Evolutionary conservation across 2,329 filamentous ascomycete species (phyloP).

Genomic region (Aspergillus floridensis): DNA sequence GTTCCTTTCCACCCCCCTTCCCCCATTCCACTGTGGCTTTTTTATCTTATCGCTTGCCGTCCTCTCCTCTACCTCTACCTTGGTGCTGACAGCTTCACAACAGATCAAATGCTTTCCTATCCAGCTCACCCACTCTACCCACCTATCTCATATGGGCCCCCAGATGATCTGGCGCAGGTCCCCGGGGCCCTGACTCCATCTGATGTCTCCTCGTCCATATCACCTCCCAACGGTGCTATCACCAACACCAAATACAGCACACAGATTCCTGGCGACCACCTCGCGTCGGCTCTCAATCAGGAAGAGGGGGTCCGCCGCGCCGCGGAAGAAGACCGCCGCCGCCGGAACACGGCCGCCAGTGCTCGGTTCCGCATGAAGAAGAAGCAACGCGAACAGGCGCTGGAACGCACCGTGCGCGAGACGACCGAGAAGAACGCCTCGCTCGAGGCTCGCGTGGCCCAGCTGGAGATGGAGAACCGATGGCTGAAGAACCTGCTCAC

Average conservation of each 20-base stretch:
- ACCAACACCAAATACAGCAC: constrained; percentile 43
- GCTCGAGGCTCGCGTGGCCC: constrained; percentile 69
- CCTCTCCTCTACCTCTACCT: constrained; percentile 36
- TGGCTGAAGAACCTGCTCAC: constrained; percentile 78
- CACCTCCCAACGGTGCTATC: constrained; percentile 40
- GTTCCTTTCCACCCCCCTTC: constrained; percentile 4
- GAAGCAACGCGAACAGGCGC: constrained; percentile 87
- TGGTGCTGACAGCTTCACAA: constrained; percentile 37
- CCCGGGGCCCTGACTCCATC: constrained; percentile 40
- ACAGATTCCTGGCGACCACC: constrained; percentile 36
- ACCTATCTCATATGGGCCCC: constrained; percentile 35
- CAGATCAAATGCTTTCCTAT: constrained; percentile 41
- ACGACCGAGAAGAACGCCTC: constrained; percentile 74
- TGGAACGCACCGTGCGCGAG: constrained; percentile 78
- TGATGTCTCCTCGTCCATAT: constrained; percentile 43
- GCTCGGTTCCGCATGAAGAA: constrained; percentile 92
- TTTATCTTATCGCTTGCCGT: constrained; percentile 25
- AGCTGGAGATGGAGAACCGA: constrained; percentile 80
- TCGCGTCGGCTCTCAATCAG: constrained; percentile 53
- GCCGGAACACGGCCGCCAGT: constrained; percentile 83
- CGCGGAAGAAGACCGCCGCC: constrained; percentile 85
- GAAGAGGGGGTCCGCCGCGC: constrained; percentile 71
- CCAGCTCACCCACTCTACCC: constrained; percentile 39
- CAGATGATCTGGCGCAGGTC: constrained; percentile 37
- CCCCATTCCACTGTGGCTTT: constrained; percentile 13